phyloP scores from a whole-genome alignment of 352 stramenopile genomes.

The Pythium myriotylum region DNA sequence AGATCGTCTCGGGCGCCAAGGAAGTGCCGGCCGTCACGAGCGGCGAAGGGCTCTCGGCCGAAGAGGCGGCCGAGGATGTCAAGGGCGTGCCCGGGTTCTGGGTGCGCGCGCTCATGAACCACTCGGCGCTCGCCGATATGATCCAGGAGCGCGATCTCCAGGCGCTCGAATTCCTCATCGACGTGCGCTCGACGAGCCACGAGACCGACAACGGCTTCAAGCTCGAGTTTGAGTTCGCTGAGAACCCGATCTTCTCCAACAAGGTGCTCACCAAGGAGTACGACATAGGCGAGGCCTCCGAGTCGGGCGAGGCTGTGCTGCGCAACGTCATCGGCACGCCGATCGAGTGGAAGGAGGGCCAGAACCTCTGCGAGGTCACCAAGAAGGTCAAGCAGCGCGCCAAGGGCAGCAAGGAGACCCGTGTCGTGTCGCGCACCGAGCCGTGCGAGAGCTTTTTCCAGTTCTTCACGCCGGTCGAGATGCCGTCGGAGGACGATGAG shows the following conservation, averaged over 20 bases:
- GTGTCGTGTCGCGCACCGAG: slow-evolving; percentile 78
- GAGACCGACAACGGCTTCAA: slow-evolving; percentile 87
- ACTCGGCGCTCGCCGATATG: slow-evolving; percentile 78
- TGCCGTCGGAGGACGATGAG: slow-evolving; percentile 85
- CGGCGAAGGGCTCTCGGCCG: slow-evolving; percentile 40
- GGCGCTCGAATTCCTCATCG: slow-evolving; percentile 75
- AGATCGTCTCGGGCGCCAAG: slow-evolving; percentile 78
- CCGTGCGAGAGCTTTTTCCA: slow-evolving; percentile 88
- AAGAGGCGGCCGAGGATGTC: slow-evolving; percentile 52
- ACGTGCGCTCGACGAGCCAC: slow-evolving; percentile 78
- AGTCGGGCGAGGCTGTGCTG: slow-evolving; percentile 78
- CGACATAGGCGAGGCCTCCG: slow-evolving; percentile 83
- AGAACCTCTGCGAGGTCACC: slow-evolving; percentile 84
- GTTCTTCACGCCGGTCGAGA: slow-evolving; percentile 85
- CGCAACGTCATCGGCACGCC: slow-evolving; percentile 72
- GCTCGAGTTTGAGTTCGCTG: slow-evolving; percentile 78
- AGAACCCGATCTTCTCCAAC: slow-evolving; percentile 84
- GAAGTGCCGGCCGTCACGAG: slow-evolving; percentile 62
- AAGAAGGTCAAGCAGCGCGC: slow-evolving; percentile 89
- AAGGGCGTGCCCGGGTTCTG: slow-evolving; percentile 87
- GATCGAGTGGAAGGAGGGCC: slow-evolving; percentile 82
- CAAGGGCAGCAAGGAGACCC: slow-evolving; percentile 79
- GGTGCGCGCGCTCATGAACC: slow-evolving; percentile 85
- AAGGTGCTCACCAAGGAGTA: slow-evolving; percentile 83
- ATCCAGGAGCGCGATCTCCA: slow-evolving; percentile 81